Base-by-base conservation (phyloP, 1,284 basidiomycete species). In the Pseudozyma pruni region DNA sequence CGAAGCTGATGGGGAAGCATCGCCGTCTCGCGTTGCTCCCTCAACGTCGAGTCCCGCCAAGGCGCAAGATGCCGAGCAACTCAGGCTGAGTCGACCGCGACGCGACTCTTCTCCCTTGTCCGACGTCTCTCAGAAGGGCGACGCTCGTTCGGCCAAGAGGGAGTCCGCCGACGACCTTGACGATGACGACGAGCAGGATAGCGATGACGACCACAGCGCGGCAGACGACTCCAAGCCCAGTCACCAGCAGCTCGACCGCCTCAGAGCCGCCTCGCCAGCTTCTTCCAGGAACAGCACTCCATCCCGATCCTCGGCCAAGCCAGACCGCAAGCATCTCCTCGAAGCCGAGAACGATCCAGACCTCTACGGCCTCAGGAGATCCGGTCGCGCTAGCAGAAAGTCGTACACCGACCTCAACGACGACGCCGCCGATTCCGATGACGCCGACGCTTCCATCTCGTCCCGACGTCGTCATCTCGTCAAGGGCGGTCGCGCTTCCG, bases 291-390 rank as follows among this genome's bases (percentile, higher is more conserved):
- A 62, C 55, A 69, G 59, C 66, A 47, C 46, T 2, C 54, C 66
- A 2, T 69, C 66, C 16, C 59, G 67, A 6, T 63, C 67, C n/a
- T 70, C 67, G 2, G 49, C 35, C 44, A 70, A 70, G 41, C 51
- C 59, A n/a, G 67, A 63, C 48, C 67, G 67, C 47, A 61, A 50
- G 35, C 69, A 66, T 45, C 54, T 74, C 19, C 45, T 61, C 38
- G 72, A 76, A 33, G 74, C 78, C 10, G 77, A 80, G 29, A 69
- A 58, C 27, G 74, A 82, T 53, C 79, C 76, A 22, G 79, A 76
- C 54, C 75, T 83, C 19, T 84, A 83, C 62, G 83, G 83, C 10
- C 72, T 83, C 1, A 56, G 83, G 47, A 53, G 83, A 62, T 84
- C 83, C 48, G 83, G 83, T 50, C 68, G 83, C 73, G 64, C 61